These are phyloP conservation scores for Fusarium beomiforme DNA, from an alignment of 2,329 filamentous ascomycete species.

Conservation along the genomic window DNA sequence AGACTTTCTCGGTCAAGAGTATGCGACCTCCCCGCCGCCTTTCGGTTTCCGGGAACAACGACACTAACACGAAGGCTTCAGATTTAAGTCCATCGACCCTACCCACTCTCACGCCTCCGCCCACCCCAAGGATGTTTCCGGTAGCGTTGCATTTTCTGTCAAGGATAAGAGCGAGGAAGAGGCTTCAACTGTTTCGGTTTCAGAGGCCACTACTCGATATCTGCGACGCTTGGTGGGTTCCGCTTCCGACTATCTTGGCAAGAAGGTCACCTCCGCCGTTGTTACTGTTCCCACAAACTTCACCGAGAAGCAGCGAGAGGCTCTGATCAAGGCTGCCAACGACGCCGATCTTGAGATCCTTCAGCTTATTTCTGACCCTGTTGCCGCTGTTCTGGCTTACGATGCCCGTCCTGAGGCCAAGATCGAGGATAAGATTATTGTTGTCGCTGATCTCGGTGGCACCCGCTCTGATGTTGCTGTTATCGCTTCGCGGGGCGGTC, in stretches of 20 bases:
- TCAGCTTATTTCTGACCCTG: slow-evolving; percentile 91
- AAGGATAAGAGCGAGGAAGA: slow-evolving; percentile 76
- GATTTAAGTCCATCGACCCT: slow-evolving; percentile 95
- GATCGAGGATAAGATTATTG: slow-evolving; percentile 84
- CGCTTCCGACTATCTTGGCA: slow-evolving; percentile 91
- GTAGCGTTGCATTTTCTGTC: slow-evolving; percentile 82
- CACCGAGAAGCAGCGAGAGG: slow-evolving; percentile 84
- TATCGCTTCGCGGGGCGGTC: slow-evolving; percentile 89
- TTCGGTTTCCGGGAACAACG: slow-evolving; percentile 3
- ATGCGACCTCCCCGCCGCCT: slow-evolving; percentile 46
- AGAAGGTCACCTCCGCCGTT: slow-evolving; percentile 93
- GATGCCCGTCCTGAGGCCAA: slow-evolving; percentile 83
- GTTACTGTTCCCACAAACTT: slow-evolving; percentile 96
- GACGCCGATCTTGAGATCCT: slow-evolving; percentile 87
- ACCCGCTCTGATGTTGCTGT: slow-evolving; percentile 93
- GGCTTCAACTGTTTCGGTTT: slow-evolving; percentile 76
- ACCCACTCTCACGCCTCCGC: slow-evolving; percentile 94
- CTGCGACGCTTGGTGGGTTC: slow-evolving; percentile 82
- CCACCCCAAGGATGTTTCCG: slow-evolving; percentile 81
- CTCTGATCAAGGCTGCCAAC: slow-evolving; percentile 80
- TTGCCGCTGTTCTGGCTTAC: slow-evolving; percentile 89
- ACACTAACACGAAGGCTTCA: slow-evolving; percentile 45
- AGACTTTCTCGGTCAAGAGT: slow-evolving; percentile 96
- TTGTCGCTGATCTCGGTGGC: slow-evolving; percentile 92
- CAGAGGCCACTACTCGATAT: slow-evolving; percentile 86